These are phyloP conservation scores for Linnemannia exigua DNA, from an alignment of 192 early-diverging fungal species.

Conservation along the genomic window DNA sequence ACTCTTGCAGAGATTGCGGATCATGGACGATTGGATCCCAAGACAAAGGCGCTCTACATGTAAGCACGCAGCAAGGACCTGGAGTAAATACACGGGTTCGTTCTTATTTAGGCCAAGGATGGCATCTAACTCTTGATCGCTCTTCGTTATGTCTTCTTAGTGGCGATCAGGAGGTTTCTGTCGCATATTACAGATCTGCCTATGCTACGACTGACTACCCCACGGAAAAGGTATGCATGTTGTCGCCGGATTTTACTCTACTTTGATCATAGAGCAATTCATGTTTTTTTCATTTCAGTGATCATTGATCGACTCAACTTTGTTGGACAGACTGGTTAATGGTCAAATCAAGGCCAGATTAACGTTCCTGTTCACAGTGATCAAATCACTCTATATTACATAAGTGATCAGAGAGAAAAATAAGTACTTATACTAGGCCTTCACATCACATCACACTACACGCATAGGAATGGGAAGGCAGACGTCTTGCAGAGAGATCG, in stretches of 20 bases:
- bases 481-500: slow-evolving; percentile 87
- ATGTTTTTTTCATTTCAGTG: too few species aligned
- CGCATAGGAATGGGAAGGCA: slow-evolving; percentile 90
- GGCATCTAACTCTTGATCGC: too few species aligned
- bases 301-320: not conserved
- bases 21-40: slow-evolving; percentile 70
- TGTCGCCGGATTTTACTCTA: not conserved
- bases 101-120: too few species aligned
- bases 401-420: not conserved
- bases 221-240: slow-evolving; percentile 67
- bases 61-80: slow-evolving; percentile 56
- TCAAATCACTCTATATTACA: not conserved
- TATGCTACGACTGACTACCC: slow-evolving; percentile 93
- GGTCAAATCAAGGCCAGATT: not conserved
- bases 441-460: not conserved
- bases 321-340: too few species aligned
- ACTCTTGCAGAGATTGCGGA: slow-evolving; percentile 78
- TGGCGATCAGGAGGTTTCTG: slow-evolving; percentile 81
- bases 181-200: slow-evolving; percentile 92
- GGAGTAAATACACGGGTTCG: too few species aligned
- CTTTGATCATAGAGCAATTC: not conserved
- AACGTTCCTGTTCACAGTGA: not conserved
- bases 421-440: not conserved
- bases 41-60: slow-evolving; percentile 74
- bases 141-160: slow-evolving; percentile 49